Base-by-base conservation (phyloP, 2,329 filamentous ascomycete genomes). In the Dactylellina parvicollis region DNA sequence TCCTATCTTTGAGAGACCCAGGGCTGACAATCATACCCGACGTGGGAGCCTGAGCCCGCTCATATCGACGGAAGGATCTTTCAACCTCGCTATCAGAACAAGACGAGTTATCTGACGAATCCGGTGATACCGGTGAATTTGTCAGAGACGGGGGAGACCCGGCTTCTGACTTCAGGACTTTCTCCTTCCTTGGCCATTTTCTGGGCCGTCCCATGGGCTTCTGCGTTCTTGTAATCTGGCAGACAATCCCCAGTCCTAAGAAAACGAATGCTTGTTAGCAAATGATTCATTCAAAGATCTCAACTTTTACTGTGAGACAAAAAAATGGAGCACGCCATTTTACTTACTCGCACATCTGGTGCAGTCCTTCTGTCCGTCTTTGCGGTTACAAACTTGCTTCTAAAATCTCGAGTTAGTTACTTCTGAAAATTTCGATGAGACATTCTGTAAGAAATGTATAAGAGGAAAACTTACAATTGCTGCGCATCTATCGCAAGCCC, bases 321-420 rank as follows among this genome's bases (percentile, higher is more conserved):
- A 66, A 24, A 70, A 26, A 61, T 49, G 26, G 22, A 70, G 24
- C 56, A 56, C 40, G 49, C 32, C 49, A 47, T 59, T 50, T 38
- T 28, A 74, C 74, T 75, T 64, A 75, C 74, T 69, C 9, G 61
- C 55, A 50, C 74, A 75, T 57, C 74, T 73, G 24, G 74, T 74
- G 60, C 74, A 75, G 16, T 61, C 55, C 28, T 64, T 64, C 72
- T 69, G 69, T n/a, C 65, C 54, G 22, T 74, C 74, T 55, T 65
- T 67, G 52, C 74, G 69, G 57, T 75, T 73, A 59, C 74, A 75
- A 54, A 75, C 74, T 60, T 75, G 74, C 42, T 75, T 75, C 67
- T 72, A 60, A 16, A 57, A 38, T 38, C n/a, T 30, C 42, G 62
- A 60, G 44, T 64, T 59, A 72, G 67, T 36, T 22, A 42, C 49